A percentile compares a stretch with the other conserved stretches of the same genome.
These are phyloP conservation scores for Helicocarpus griseus DNA, from an alignment of 2,329 filamentous ascomycete genomes.

Conservation along the genomic window DNA sequence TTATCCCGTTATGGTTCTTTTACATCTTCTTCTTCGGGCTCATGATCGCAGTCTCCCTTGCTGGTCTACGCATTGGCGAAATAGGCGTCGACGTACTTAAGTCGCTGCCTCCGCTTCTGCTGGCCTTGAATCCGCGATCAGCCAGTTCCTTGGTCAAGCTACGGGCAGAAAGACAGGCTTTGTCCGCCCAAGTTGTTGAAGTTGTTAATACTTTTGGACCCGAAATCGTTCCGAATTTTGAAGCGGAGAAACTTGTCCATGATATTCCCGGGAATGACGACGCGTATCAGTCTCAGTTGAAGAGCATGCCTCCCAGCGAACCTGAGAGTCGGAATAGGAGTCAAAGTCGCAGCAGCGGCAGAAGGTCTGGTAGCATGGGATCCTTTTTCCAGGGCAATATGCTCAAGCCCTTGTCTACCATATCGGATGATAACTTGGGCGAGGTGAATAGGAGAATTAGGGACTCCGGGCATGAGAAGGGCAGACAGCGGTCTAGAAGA, in stretches of 20 bases:
- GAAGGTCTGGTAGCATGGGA: slow-evolving; percentile 1
- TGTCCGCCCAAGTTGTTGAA: slow-evolving; percentile 65
- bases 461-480: slow-evolving; percentile 61
- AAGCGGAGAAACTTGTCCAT: slow-evolving; percentile 48
- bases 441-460: slow-evolving; percentile 51
- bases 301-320: slow-evolving; percentile 7
- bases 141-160: slow-evolving; percentile 67
- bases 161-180: slow-evolving; percentile 54
- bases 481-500: slow-evolving; percentile 42
- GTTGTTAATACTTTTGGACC: slow-evolving; percentile 80
- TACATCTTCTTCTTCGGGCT: slow-evolving; percentile 60
- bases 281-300: slow-evolving; percentile 12
- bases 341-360: slow-evolving; percentile 3
- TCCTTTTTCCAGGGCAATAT: neutral
- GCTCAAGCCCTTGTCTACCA: slow-evolving; percentile 4
- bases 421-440: slow-evolving; percentile 3
- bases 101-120: slow-evolving; percentile 66
- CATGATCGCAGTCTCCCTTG: slow-evolving; percentile 72
- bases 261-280: slow-evolving; percentile 21
- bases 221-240: slow-evolving; percentile 80
- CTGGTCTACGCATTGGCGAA: slow-evolving; percentile 75
- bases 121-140: slow-evolving; percentile 66
- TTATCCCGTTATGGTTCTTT: slow-evolving; percentile 60
- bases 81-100: slow-evolving; percentile 88
- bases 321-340: slow-evolving; percentile 6